Conservation (phyloP, 2,329 filamentous ascomycete genomes). For the Aspergillus persii region DNA sequence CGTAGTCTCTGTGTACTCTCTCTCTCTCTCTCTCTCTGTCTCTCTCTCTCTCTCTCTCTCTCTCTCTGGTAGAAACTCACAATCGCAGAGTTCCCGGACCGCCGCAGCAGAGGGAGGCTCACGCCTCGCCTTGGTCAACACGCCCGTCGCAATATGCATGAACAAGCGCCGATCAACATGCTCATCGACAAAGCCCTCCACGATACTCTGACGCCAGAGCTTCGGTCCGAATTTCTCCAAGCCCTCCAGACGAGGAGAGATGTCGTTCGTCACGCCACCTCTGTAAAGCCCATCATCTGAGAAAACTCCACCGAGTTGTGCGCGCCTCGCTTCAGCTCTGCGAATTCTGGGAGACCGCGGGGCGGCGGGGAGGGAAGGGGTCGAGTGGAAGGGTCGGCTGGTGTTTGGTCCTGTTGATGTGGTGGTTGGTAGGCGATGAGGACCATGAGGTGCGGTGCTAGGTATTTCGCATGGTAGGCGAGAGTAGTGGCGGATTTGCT, state of each 20-base stretch:
- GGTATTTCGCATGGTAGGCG: neutral
- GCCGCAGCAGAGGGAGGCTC: constrained; percentile 9
- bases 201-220: neutral
- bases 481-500: constrained; percentile 12
- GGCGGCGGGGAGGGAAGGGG: constrained; percentile 4
- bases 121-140: constrained; percentile 13
- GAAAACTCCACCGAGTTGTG: neutral
- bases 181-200: neutral
- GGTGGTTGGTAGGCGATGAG: neutral
- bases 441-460: neutral
- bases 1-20: no score
- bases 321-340: constrained; percentile 2
- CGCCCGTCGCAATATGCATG: constrained; percentile 10
- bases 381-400: constrained; percentile 12
- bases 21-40: no score
- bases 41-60: no score
- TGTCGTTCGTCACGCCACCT: neutral
- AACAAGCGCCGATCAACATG: constrained; percentile 16
- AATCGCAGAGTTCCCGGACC: neutral
- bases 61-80: no score
- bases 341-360: constrained; percentile 11
- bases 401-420: neutral
- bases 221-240: neutral
- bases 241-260: neutral
- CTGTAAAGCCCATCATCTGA: constrained; percentile 1